Base-by-base conservation (phyloP, 441 rosid species). In the Pelargonium cotyledonis region DNA sequence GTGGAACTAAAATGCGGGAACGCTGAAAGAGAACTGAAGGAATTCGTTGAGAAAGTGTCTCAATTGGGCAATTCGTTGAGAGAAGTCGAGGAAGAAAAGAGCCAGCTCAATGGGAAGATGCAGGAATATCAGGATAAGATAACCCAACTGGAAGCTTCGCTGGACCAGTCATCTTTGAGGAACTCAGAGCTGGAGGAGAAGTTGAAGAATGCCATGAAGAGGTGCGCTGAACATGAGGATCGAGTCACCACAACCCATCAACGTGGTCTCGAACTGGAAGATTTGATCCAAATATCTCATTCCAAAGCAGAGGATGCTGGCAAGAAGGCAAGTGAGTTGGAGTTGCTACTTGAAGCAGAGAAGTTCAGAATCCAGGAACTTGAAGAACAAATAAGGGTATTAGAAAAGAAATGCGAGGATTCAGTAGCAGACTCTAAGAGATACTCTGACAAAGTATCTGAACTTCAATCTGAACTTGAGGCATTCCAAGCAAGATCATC, bases 321-420 rank as follows among this genome's bases (percentile, higher is more conserved):
- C 16, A 89, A 88, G 78, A 92, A 77, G 84, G 84, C 76, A 21
- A 86, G 74, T 67, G 98, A 95, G 80, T 74, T 95, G 74, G 98
- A 89, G 77, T 78, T 92, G 89, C 77, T 95, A 65, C 99, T 92
- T 18, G 91, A 89, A 81, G 82, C 98, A 16, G 96, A 89, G 77
- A 92, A 89, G 67, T 82, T 79, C 77, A 86, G 91, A 80, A 95
- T 88, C 73, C 92, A 89, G 79, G 98, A 95, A 77, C 97, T 90
- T 70, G 97, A 88, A 77, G 97, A 90, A 80, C 96, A 89, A 77
- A 72, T 86, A 66, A 77, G 83, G 73, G 63, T 79, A 49, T 74
- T 90, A 43, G 92, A 92, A 77, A 95, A 81, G 82, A 92, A 87
- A 79, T 77, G 75, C 41, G 84, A 55, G 8, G 90, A 83, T 41